phyloP scores from a whole-genome alignment of 1,139 yeast genomes.

The Lodderomyces elongisporus region DNA sequence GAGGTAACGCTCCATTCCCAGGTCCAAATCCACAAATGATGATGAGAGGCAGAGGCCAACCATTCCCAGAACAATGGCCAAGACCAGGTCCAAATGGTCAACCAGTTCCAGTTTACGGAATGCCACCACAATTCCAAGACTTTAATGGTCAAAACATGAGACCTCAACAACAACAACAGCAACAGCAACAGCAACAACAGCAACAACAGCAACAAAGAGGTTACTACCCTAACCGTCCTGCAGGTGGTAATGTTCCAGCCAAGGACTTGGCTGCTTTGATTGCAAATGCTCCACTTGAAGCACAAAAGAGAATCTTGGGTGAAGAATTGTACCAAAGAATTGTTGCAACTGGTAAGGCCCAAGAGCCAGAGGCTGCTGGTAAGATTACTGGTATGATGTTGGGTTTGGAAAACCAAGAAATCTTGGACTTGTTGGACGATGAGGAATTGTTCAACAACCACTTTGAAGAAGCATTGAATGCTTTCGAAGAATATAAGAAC shows the following conservation, averaged over 20 bases:
- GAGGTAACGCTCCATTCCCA: conserved; percentile 77
- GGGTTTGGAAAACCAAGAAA: conserved; percentile 91
- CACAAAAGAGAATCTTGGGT: conserved; percentile 95
- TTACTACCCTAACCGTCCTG: conserved; percentile 40
- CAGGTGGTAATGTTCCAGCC: conserved; percentile 16
- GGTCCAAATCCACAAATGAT: conserved; percentile 86
- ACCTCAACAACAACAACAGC: conserved; percentile 14
- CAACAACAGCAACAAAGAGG: conserved; percentile 28
- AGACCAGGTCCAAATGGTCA: conserved; percentile 74
- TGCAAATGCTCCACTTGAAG: conserved; percentile 70
- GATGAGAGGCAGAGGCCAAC: conserved; percentile 70
- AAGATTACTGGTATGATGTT: conserved; percentile 99
- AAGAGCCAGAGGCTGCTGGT: conserved; percentile 94
- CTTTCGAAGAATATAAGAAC: conserved; percentile 80
- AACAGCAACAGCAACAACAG: conserved; percentile 13
- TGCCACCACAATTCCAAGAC: conserved; percentile 59
- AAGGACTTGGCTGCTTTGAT: conserved; percentile 54
- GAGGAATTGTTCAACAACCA: conserved; percentile 87
- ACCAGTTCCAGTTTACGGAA: conserved; percentile 75
- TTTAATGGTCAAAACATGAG: conserved; percentile 28
- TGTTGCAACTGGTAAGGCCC: conserved; percentile 79
- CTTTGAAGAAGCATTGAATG: conserved; percentile 91
- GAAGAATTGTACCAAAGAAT: conserved; percentile 96
- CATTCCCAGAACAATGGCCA: conserved; percentile 61
- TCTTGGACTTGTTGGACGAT: conserved; percentile 82